Conservation (phyloP, 1,284 basidiomycete species). For the Leucoagaricus sp. region DNA sequence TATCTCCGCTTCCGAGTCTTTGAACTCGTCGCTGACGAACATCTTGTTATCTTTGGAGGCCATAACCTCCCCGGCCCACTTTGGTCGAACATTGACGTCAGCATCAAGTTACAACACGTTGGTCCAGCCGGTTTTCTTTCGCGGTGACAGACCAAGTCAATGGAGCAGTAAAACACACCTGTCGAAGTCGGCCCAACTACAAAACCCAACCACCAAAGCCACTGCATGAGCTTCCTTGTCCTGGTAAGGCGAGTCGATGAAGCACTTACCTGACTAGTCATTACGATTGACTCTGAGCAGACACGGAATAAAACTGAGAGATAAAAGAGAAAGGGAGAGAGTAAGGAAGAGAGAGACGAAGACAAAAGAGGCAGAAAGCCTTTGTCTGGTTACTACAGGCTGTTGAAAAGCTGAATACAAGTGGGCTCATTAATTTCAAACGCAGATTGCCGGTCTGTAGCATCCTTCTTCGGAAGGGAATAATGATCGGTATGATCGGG, state of each 20-base stretch:
- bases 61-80: constrained; percentile 81
- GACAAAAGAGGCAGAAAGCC: neutral
- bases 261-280: constrained; percentile 56
- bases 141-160: too few relatives aligned
- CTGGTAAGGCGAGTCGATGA: neutral
- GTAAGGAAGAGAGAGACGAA: neutral
- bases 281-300: constrained; percentile 21
- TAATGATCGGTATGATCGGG: neutral
- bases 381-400: constrained; percentile 3
- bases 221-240: neutral
- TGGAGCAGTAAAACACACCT: constrained; percentile 40
- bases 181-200: constrained; percentile 66
- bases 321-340: neutral
- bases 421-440: constrained; percentile 14
- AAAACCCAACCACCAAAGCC: neutral
- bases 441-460: constrained; percentile 11
- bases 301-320: neutral
- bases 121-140: neutral
- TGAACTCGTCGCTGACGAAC: constrained; percentile 63
- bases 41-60: constrained; percentile 67
- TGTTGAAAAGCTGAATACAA: neutral
- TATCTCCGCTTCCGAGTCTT: constrained; percentile 68
- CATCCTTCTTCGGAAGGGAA: neutral
- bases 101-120: neutral
- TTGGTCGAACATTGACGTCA: constrained; percentile 2